Conservation (phyloP, 164 flowering plant species). For the Berberis thunbergii region DNA sequence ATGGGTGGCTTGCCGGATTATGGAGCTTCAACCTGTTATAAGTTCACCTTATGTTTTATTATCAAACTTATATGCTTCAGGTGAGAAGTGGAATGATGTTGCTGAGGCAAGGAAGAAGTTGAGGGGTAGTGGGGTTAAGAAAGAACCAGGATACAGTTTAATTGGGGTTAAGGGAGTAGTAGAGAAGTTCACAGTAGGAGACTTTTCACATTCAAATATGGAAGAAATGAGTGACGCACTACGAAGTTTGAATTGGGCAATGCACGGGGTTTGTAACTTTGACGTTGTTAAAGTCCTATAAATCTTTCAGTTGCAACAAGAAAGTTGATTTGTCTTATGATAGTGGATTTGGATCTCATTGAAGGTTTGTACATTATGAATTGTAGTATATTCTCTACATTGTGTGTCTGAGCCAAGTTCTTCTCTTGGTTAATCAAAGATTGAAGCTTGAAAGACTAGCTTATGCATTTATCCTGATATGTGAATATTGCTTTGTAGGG, state of each 20-base stretch:
- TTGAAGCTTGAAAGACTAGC: too few species aligned
- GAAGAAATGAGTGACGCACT: conserved; percentile 33
- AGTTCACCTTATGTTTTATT: conserved; percentile 66
- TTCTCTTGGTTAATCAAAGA: too few species aligned
- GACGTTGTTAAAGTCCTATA: background rate
- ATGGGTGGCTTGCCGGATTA: conserved; percentile 31
- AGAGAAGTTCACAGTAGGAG: conserved; percentile 48
- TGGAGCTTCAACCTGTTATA: conserved; percentile 33
- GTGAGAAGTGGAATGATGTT: conserved; percentile 52
- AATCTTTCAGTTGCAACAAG: too few species aligned
- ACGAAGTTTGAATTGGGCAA: conserved; percentile 26
- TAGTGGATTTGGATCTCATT: too few species aligned
- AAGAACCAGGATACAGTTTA: conserved; percentile 54
- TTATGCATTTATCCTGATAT: too few species aligned
- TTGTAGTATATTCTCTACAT: too few species aligned
- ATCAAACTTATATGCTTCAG: conserved; percentile 61
- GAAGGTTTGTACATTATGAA: too few species aligned
- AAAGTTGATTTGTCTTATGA: too few species aligned
- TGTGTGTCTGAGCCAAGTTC: too few species aligned
- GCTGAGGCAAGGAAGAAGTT: conserved; percentile 51
- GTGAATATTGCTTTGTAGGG: too few species aligned
- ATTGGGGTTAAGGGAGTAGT: conserved; percentile 43
- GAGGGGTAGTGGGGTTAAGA: conserved; percentile 50
- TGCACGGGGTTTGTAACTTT: conserved; percentile 11
- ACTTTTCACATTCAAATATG: conserved; percentile 38